A percentile compares a stretch with the other conserved stretches of the same genome.
Evolutionary conservation across 2,329 filamentous ascomycete genomes (phyloP).

Genomic region (Fusarium sp.): DNA sequence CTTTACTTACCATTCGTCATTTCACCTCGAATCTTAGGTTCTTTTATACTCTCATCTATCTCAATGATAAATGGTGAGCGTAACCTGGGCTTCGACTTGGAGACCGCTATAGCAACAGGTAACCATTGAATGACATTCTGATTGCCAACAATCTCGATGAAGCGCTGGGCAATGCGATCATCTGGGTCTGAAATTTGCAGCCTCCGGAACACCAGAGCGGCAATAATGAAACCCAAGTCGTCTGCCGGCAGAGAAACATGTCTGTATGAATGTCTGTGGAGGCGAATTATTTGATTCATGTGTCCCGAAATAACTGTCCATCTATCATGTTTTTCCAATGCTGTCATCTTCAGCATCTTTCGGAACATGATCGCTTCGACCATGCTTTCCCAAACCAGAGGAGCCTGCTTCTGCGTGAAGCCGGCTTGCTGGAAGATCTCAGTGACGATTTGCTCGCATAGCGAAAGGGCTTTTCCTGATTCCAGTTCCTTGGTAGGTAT

Average conservation of each 20-base stretch:
- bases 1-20: too few relatives aligned
- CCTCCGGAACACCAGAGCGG: rapidly evolving
- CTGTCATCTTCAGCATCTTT: rapidly evolving
- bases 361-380: rapidly evolving
- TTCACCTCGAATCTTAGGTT: too few relatives aligned
- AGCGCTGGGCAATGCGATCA: too few relatives aligned
- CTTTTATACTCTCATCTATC: too few relatives aligned
- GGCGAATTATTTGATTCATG: too few relatives aligned
- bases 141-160: neutral
- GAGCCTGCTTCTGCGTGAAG: rapidly evolving
- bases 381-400: rapidly evolving
- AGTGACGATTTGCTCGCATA: neutral
- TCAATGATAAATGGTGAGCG: neutral
- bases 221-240: rapidly evolving
- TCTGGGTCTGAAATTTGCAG: rapidly evolving
- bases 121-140: neutral
- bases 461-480: rapidly evolving
- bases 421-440: neutral
- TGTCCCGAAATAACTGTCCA: neutral
- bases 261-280: too few relatives aligned
- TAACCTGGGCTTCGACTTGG: too few relatives aligned
- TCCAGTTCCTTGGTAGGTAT: rapidly evolving
- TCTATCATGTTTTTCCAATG: rapidly evolving
- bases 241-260: too few relatives aligned
- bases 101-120: neutral